Evolutionary conservation across 306 rosid genomes (phyloP), one percentile per base, ranked within the genome.

Genomic region (Castanea mollissima): DNA sequence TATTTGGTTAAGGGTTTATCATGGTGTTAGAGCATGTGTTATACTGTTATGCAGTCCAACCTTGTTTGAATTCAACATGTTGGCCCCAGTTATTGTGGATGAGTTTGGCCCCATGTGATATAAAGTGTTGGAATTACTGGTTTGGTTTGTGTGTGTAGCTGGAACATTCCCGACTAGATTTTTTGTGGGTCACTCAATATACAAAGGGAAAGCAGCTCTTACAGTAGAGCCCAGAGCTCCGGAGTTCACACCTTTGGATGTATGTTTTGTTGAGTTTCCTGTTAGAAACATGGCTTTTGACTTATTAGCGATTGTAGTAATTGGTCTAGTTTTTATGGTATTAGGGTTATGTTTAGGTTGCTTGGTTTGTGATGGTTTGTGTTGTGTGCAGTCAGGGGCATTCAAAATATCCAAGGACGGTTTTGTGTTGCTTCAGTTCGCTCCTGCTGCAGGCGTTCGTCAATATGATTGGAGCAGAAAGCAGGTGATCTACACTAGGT

Each of bases 191-290:
- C 97, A 90, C 85, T 93, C 99, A 5, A 88, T 95, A 85, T 95
- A 93, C 88, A 95, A 95, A 85, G 99, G 99, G 78, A 95, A 95
- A 84, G 94, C 99, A 52, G 98, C 94, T 18, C 96, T 95, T 60
- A 87, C 97, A 3, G 82, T 93, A 49, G 90, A 91, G 85, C 98
- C 99, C 57, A 85, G 85, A 76, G 92, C 96, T 23, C 99, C 98
- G 0, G 97, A 93, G 54, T 95, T 95, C 69, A 79, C 82, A 1
- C 79, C 94, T 5, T 77, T 93, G 23, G 97, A 91, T 49, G 99
- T 91, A 93, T 72, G 89, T 54, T 82, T 83, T 35, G 78, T 69
- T 74, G 35, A 18, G 31, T 54, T 68, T 84, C 63, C 38, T 21
- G 75, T 64, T 25, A 76, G 51, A 59, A 38, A 19, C 14, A 32